Evolutionary conservation across 2,329 filamentous ascomycete species (phyloP), one percentile per base, ranked within the genome.

Genomic region (Clonostachys solani): DNA sequence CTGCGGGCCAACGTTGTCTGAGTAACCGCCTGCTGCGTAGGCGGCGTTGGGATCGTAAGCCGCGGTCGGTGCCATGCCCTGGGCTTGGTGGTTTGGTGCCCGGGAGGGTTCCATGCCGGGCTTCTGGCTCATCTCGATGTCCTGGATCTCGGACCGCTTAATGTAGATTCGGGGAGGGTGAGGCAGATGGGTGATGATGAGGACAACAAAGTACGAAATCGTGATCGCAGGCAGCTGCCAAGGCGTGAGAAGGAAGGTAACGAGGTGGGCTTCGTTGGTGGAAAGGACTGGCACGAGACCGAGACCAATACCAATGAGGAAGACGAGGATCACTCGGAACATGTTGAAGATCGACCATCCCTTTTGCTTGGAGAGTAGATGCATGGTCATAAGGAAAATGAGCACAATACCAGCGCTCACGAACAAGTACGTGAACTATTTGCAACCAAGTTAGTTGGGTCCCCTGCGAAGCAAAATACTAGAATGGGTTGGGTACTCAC

Each of bases 401-500:
- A 68, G 53, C 18, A 60, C 59, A 44, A 54, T 43, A 1, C 63
- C 65, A 4, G 59, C 59, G 7, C 36, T 13, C 10, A 41, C 33
- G 44, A 65, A 69, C 7, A 58, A 61, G 43, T 63, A 67, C 16
- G 59, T 54, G 47, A 68, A 68, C 63, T 67, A 15, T 38, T 18
- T 5, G 9, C 23, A 29, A 29, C 9, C 23, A 29, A 29, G 23
- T 29, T 10, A 29, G 23, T 10, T 29, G 9, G 9, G 23, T 10
- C 23, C 23, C 3, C 23, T 29, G 9, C 23, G 23, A 29, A 29
- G 3, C 23, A 5, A 44, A 18, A 15, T 9, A 42, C 2, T 12
- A 23, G 40, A 67, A 23, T 1, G 63, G 58, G 12, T 46, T 35
- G 1, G 58, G 44, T 5, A 63, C 52, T 1, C 56, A 52, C 2